phyloP scores from a whole-genome alignment of 164 flowering plant genomes.

The Piper betle region DNA sequence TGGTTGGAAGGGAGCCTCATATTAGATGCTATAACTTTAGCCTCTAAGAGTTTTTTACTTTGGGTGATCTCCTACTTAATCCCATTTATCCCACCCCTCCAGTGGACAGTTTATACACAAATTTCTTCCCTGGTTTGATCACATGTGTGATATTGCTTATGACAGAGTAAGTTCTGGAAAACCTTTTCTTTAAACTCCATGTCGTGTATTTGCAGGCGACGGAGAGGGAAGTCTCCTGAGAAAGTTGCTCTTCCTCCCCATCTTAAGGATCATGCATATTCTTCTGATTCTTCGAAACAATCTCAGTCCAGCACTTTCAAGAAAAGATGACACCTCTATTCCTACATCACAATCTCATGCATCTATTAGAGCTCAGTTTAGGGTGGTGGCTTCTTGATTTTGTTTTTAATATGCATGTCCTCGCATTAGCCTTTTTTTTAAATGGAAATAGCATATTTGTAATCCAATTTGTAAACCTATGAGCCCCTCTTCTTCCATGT shows the following conservation, averaged over 20 bases:
- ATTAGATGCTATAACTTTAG: too few relatives aligned
- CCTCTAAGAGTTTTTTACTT: too few relatives aligned
- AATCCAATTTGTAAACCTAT: neutral
- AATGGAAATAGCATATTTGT: too few relatives aligned
- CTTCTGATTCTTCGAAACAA: constrained; percentile 26
- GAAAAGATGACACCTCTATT: constrained; percentile 12
- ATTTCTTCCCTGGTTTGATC: too few relatives aligned
- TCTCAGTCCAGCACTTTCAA: constrained; percentile 8
- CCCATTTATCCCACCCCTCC: too few relatives aligned
- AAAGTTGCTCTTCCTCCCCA: constrained; percentile 74
- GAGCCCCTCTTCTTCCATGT: neutral
- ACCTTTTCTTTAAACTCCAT: neutral
- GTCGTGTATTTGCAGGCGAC: constrained; percentile 20
- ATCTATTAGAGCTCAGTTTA: constrained; percentile 10
- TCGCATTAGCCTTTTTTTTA: too few relatives aligned
- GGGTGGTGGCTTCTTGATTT: too few relatives aligned
- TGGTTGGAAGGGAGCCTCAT: too few relatives aligned
- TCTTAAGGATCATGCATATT: constrained; percentile 12
- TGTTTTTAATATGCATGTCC: too few relatives aligned
- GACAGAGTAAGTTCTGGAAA: neutral
- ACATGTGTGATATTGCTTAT: neutral
- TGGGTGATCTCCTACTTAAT: too few relatives aligned
- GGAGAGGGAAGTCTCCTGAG: constrained; percentile 29
- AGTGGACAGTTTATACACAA: too few relatives aligned
- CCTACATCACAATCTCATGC: constrained; percentile 44